phyloP scores from a whole-genome alignment of 768 basidiomycete species.

The Collybia sordida region DNA sequence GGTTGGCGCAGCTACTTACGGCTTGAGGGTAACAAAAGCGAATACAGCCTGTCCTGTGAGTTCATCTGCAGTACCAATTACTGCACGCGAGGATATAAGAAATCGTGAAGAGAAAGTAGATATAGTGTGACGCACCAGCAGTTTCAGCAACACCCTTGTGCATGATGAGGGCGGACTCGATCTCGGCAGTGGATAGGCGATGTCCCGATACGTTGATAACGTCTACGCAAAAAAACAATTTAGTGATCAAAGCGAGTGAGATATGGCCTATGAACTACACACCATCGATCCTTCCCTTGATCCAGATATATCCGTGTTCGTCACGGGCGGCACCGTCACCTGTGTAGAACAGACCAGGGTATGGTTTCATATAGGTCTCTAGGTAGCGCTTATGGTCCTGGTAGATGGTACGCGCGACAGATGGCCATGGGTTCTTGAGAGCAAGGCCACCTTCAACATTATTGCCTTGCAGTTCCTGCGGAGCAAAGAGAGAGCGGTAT shows the following conservation, averaged over 20 bases:
- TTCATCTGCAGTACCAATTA: conserved; percentile 85
- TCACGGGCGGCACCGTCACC: conserved; percentile 96
- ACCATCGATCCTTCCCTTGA: conserved; percentile 95
- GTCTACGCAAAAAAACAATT: conserved; percentile 41
- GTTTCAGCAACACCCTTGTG: conserved; percentile 97
- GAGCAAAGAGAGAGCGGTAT: neutral
- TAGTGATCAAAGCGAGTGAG: neutral
- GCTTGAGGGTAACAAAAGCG: conserved; percentile 93
- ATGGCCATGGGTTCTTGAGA: conserved; percentile 89
- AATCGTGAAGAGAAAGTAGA: neutral
- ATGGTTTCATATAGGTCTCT: conserved; percentile 65
- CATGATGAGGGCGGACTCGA: conserved; percentile 93
- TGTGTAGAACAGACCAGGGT: conserved; percentile 94
- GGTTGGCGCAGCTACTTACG: conserved; percentile 49
- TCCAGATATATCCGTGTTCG: conserved; percentile 97
- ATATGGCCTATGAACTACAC: conserved; percentile 20
- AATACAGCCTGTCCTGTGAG: conserved; percentile 93
- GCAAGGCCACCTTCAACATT: conserved; percentile 90
- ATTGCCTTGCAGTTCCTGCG: conserved; percentile 68
- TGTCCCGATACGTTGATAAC: conserved; percentile 99
- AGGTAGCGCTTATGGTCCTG: conserved; percentile 82
- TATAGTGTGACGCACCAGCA: conserved; percentile 46
- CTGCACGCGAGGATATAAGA: conserved; percentile 25
- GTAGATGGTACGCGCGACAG: conserved; percentile 90
- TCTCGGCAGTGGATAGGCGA: conserved; percentile 95